These are phyloP conservation scores for Nematocida sp. DNA, from an alignment of 371 early-diverging fungal species.

Conservation along the genomic window DNA sequence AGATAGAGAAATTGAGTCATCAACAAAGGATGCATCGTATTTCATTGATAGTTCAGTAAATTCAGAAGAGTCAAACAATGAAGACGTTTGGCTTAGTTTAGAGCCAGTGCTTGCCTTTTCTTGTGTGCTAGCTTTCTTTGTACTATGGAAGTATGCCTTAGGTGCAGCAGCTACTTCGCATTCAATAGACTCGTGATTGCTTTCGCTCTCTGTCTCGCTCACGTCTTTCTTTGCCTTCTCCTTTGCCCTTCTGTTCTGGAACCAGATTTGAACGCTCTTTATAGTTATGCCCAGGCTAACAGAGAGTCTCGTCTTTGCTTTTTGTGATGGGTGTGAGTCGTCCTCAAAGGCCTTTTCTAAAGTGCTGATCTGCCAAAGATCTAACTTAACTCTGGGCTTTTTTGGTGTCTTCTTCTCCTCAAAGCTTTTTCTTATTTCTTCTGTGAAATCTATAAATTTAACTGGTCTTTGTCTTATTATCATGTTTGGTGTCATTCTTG, in stretches of 20 bases:
- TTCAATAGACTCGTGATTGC: not conserved
- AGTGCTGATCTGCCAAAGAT: conserved; percentile 50
- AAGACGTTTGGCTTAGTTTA: not conserved
- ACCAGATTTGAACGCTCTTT: conserved; percentile 68
- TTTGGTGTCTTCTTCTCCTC: conserved; percentile 29
- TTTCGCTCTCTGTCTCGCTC: conserved; percentile 34
- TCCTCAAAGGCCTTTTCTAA: conserved; percentile 58
- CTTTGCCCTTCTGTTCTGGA: conserved; percentile 69
- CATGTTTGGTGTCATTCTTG: conserved; percentile 15
- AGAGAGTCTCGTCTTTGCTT: conserved; percentile 57
- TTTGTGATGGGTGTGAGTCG: conserved; percentile 62
- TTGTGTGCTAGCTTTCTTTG: not conserved
- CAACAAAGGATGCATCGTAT: conserved; percentile 23
- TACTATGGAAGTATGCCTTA: not conserved
- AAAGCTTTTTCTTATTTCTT: conserved; percentile 54
- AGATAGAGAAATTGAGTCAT: conserved; percentile 5
- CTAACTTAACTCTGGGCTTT: conserved; percentile 53
- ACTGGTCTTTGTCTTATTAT: conserved; percentile 19
- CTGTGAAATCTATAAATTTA: conserved; percentile 61
- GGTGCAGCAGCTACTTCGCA: not conserved
- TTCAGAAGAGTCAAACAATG: not conserved
- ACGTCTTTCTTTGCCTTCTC: conserved; percentile 55
- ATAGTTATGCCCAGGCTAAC: conserved; percentile 38
- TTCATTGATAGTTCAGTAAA: conserved; percentile 7
- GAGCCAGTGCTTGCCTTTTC: not conserved